Evolutionary conservation across 129 eudicot genomes (phyloP), one percentile per base, ranked within the genome.

Genomic region (Ambrosia trifida): DNA sequence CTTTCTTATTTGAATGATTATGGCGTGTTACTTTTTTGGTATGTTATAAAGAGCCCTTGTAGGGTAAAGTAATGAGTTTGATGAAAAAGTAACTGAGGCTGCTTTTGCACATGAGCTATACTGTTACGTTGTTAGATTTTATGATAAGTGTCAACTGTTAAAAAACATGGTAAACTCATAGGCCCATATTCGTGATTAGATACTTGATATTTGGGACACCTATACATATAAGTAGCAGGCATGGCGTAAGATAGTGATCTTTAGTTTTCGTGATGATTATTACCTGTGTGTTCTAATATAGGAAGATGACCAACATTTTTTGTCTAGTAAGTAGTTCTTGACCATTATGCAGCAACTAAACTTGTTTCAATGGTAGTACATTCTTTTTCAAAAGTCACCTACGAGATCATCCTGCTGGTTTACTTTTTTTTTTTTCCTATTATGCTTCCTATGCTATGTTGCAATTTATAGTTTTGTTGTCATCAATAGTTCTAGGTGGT

Each of bases 141-240:
- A 70, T 72, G 45, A n/a, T 60, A 58, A 19, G 10, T 71, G 4
- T 60, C 17, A 45, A 31, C 18, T 10, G 17, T 31, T 53, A 24
- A 19, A 43, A 72, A 30, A n/a, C 32, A 30, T 71, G 54, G 75
- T 54, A 56, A 43, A 24, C 18, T 52, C 59, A 7, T 52, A 52
- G 59, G 30, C 30, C 36, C 8, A 2, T 12, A 12, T 11, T 3
- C 4, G 16, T 11, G 17, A 24, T 24, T n/a, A 10, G 11, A 12
- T 50, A 50, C 24, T 1, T 0, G 38, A 31, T 28, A 57, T 30
- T 57, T 13, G 56, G 19, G 56, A 50, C 5, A 50, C 3, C 20
- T 50, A 19, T 50, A 19, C 20, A 14, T 50, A 3, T n/a, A 50
- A 50, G 24, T 14, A 50, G 56, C 20, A 50, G 19, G 56, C 56